Conservation (phyloP, 1,284 basidiomycete genomes). For the Cutaneotrichosporon daszewskae region DNA sequence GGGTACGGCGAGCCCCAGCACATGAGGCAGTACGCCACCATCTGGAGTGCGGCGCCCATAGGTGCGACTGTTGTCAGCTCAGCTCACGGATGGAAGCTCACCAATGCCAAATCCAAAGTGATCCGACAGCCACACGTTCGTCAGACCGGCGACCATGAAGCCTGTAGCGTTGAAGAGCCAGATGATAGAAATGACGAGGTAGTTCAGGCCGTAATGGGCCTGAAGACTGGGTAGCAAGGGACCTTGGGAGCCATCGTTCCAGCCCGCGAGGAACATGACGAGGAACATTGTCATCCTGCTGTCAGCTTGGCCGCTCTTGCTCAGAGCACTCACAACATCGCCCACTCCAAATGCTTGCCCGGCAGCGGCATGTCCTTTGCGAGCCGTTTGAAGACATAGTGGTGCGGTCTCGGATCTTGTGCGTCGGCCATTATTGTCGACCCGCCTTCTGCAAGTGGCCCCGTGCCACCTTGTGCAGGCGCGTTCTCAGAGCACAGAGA, state of each 20-base stretch:
- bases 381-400: slow-evolving; percentile 23
- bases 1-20: slow-evolving; percentile 62
- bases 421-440: not conserved
- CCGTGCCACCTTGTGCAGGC: too few species aligned
- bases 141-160: slow-evolving; percentile 51
- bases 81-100: slow-evolving; percentile 23
- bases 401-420: not conserved
- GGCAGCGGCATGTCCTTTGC: slow-evolving; percentile 25
- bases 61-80: slow-evolving; percentile 23
- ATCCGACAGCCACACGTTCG: slow-evolving; percentile 54
- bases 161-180: slow-evolving; percentile 58
- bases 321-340: slow-evolving; percentile 32
- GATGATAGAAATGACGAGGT: slow-evolving; percentile 52
- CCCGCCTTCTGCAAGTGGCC: not conserved
- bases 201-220: slow-evolving; percentile 49
- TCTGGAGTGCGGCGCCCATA: slow-evolving; percentile 36
- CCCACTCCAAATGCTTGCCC: slow-evolving; percentile 2
- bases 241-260: slow-evolving; percentile 61
- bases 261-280: slow-evolving; percentile 52
- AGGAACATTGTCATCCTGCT: slow-evolving; percentile 26
- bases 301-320: slow-evolving; percentile 4
- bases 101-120: slow-evolving; percentile 57
- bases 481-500: too few species aligned
- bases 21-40: slow-evolving; percentile 55
- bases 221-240: slow-evolving; percentile 59